These are phyloP conservation scores for Trichoderma atroviride DNA, from an alignment of 2,329 filamentous ascomycete species.

Conservation along the genomic window DNA sequence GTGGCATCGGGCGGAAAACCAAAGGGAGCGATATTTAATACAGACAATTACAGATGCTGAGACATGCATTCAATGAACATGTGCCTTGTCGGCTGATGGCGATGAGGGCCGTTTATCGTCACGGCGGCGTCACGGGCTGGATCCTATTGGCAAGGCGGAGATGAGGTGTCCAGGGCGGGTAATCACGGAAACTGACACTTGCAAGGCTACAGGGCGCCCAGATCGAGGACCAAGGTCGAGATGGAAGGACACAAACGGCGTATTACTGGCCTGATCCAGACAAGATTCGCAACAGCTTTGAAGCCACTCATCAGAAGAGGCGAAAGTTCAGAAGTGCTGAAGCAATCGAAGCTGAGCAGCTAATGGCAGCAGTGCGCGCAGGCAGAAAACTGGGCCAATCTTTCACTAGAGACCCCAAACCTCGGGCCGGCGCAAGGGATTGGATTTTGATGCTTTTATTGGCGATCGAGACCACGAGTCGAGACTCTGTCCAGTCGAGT, in stretches of 20 bases:
- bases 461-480: background rate
- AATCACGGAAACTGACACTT: background rate
- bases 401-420: background rate
- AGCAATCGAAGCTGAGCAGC: background rate
- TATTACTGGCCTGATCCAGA: background rate
- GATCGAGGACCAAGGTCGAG: background rate
- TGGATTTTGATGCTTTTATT: background rate
- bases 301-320: background rate
- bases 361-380: background rate
- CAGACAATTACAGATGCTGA: background rate
- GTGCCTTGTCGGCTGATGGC: conserved; percentile 9
- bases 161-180: background rate
- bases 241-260: background rate
- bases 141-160: background rate
- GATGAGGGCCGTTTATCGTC: background rate
- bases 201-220: background rate
- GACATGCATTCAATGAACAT: background rate
- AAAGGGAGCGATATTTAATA: background rate
- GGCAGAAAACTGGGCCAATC: background rate
- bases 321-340: background rate
- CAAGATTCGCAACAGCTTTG: background rate
- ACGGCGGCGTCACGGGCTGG: conserved; percentile 9
- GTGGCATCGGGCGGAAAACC: background rate
- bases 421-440: background rate
- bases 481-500: background rate